Conservation (phyloP, 1,139 yeast species). For the Petasospora fabianii region DNA sequence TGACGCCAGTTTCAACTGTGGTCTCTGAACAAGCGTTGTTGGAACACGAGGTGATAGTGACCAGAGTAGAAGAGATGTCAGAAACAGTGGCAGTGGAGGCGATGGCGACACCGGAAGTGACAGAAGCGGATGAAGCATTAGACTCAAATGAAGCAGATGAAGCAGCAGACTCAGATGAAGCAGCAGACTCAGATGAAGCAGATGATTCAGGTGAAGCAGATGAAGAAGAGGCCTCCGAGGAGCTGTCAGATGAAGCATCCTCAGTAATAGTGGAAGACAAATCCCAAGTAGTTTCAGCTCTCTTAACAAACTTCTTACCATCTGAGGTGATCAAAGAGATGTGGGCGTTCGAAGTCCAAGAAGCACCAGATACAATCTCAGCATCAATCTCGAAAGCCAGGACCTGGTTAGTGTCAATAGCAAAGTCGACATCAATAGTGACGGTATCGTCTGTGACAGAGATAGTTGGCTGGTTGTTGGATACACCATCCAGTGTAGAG, state of each 20-base stretch:
- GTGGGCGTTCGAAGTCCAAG: slow-evolving; percentile 17
- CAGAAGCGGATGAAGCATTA: slow-evolving; percentile 17
- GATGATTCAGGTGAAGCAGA: slow-evolving; percentile 12
- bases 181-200: slow-evolving; percentile 12
- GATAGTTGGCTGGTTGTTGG: no score
- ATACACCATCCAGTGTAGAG: slow-evolving; percentile 21
- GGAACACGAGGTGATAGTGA: slow-evolving; percentile 29
- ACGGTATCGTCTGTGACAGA: slow-evolving; percentile 9
- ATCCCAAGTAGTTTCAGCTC: slow-evolving; percentile 14
- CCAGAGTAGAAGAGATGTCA: slow-evolving; percentile 7
- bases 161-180: slow-evolving; percentile 8
- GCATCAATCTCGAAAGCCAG: slow-evolving; percentile 17
- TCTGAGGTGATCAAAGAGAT: slow-evolving; percentile 22
- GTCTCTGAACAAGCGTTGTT: slow-evolving; percentile 31
- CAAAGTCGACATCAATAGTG: slow-evolving; percentile 12
- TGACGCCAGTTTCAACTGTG: slow-evolving; percentile 18
- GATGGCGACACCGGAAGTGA: slow-evolving; percentile 23
- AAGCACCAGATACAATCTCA: slow-evolving; percentile 19
- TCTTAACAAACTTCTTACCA: slow-evolving; percentile 21
- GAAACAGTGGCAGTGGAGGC: slow-evolving; percentile 16
- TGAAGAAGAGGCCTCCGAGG: not conserved
- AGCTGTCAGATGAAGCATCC: slow-evolving; percentile 8
- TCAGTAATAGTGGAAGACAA: slow-evolving; percentile 15
- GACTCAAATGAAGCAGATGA: slow-evolving; percentile 33
- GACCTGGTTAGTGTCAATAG: slow-evolving; percentile 9